Percentiles rank a stretch among this genome's conserved stretches.
Evolutionary conservation across 2,329 filamentous ascomycete species (phyloP).

Genomic region (Trichoderma pleuroti): DNA sequence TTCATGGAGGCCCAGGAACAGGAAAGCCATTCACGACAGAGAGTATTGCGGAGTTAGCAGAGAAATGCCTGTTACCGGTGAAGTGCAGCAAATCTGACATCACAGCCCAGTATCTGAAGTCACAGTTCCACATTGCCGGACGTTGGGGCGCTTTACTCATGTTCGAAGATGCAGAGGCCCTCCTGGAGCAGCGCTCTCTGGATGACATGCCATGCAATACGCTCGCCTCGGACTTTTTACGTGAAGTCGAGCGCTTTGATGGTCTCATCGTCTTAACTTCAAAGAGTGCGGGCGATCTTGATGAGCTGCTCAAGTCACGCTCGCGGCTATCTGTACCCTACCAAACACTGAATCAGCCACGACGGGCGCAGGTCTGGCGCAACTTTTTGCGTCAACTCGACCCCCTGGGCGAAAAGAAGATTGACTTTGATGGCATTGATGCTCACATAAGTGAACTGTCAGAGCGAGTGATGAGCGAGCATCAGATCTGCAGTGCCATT

Average conservation of each 20-base stretch:
- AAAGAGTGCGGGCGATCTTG: conserved; percentile 46
- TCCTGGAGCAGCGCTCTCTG: conserved; percentile 30
- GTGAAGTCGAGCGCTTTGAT: conserved; percentile 44
- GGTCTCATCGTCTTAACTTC: conserved; percentile 50
- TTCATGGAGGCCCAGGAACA: conserved; percentile 47
- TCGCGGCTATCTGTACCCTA: conserved; percentile 45
- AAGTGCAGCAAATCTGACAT: conserved; percentile 47
- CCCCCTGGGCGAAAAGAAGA: not conserved
- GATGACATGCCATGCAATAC: conserved; percentile 33
- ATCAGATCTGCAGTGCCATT: not conserved
- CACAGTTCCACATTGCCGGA: conserved; percentile 39
- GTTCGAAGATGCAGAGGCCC: conserved; percentile 37
- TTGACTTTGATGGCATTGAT: not conserved
- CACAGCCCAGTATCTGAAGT: conserved; percentile 39
- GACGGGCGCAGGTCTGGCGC: conserved; percentile 40
- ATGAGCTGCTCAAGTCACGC: conserved; percentile 48
- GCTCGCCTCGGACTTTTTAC: conserved; percentile 42
- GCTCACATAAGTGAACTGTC: not conserved
- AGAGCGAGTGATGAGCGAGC: not conserved
- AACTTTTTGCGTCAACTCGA: conserved; percentile 37
- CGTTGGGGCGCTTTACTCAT: conserved; percentile 38
- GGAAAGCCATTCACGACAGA: conserved; percentile 48
- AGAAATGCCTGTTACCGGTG: conserved; percentile 45
- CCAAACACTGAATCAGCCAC: conserved; percentile 33
- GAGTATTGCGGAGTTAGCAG: conserved; percentile 38